Conservation (phyloP, 108 stramenopile genomes). For the Fragilaria crotonensis region DNA sequence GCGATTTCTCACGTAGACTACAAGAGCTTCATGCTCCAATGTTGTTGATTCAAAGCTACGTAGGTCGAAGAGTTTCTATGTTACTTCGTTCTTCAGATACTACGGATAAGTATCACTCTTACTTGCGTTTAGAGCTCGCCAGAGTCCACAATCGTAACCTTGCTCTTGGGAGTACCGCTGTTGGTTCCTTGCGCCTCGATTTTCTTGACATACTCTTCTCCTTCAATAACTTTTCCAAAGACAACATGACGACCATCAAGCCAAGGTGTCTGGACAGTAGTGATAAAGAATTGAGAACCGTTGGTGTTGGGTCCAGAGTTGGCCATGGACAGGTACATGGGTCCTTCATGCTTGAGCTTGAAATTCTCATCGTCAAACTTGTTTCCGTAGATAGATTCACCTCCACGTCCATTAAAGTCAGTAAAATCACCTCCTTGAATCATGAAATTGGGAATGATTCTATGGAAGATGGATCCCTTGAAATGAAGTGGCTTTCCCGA, state of each 20-base stretch:
- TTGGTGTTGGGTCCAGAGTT: slow-evolving; percentile 87
- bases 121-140: slow-evolving; percentile 62
- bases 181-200: slow-evolving; percentile 74
- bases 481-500: slow-evolving; percentile 55
- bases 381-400: slow-evolving; percentile 62
- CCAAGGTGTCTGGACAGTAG: slow-evolving; percentile 95
- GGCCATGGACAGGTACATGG: slow-evolving; percentile 91
- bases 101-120: too few species aligned
- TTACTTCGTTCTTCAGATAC: too few species aligned
- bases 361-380: slow-evolving; percentile 95
- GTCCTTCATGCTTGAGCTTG: slow-evolving; percentile 68
- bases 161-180: slow-evolving; percentile 57
- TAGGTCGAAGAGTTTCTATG: too few species aligned
- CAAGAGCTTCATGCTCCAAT: too few species aligned
- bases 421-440: slow-evolving; percentile 75
- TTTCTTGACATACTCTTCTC: slow-evolving; percentile 84
- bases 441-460: slow-evolving; percentile 84
- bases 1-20: too few species aligned
- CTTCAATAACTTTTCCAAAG: slow-evolving; percentile 95
- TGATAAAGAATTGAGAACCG: slow-evolving; percentile 95
- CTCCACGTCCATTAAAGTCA: slow-evolving; percentile 78
- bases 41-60: too few species aligned
- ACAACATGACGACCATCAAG: slow-evolving; percentile 93
- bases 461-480: slow-evolving; percentile 86
- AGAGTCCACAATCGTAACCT: slow-evolving; percentile 85